These are phyloP conservation scores for Colletotrichum tropicicola DNA, from an alignment of 2,329 filamentous ascomycete genomes.

Conservation along the genomic window DNA sequence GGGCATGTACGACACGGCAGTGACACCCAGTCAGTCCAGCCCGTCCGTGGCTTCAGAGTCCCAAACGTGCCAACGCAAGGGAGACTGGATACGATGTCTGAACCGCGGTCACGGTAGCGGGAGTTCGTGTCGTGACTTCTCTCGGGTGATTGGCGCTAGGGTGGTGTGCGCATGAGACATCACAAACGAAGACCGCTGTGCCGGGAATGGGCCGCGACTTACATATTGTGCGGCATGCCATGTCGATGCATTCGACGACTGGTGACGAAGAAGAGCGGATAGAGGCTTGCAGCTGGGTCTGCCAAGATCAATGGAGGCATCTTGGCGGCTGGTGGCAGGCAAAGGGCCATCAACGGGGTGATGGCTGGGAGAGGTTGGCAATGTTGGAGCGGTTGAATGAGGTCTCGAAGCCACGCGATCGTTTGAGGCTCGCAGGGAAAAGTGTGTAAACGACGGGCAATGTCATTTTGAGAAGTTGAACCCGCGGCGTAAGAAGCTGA, in stretches of 20 bases:
- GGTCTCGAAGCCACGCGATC: no score
- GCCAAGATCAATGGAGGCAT: constrained; percentile 15
- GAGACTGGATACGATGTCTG: constrained; percentile 16
- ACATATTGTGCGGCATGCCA: background rate
- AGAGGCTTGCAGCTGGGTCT: background rate
- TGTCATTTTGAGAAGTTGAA: no score
- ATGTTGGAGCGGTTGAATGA: no score
- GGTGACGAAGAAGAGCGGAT: background rate
- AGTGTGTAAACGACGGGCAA: no score
- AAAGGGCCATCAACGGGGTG: background rate
- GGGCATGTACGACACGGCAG: background rate
- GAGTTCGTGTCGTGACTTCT: background rate
- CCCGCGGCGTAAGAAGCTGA: no score
- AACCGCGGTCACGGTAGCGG: constrained; percentile 1
- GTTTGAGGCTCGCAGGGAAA: no score
- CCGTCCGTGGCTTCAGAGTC: no score
- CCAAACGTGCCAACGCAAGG: no score
- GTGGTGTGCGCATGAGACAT: constrained; percentile 5
- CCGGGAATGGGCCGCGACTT: background rate
- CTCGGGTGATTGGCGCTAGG: background rate
- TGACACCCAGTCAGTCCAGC: background rate
- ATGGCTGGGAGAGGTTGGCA: no score
- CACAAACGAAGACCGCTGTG: background rate
- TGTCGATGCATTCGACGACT: constrained; percentile 14
- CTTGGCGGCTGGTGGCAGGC: constrained; percentile 18